Conservation (phyloP, 2,329 filamentous ascomycete species). For the Proliferodiscus dingleyae region DNA sequence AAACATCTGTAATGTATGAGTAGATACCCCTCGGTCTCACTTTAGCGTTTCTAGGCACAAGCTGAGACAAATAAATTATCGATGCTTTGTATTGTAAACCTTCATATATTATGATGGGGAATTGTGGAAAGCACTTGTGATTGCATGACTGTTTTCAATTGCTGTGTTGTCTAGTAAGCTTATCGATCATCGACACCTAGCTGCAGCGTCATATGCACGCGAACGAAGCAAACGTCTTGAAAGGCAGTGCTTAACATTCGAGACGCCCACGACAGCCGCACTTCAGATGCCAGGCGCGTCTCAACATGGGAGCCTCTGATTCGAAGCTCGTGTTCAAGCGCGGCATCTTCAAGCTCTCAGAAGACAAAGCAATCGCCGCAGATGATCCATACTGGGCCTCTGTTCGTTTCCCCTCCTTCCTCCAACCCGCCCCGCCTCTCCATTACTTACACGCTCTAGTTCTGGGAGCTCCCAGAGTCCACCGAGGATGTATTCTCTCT, state of each 20-base stretch:
- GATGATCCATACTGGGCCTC: slow-evolving; percentile 92
- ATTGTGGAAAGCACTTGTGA: not conserved
- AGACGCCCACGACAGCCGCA: slow-evolving; percentile 3
- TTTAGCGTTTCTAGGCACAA: not conserved
- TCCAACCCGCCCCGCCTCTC: slow-evolving; percentile 7
- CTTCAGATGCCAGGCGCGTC: slow-evolving; percentile 23
- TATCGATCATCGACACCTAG: not conserved
- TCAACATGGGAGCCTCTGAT: slow-evolving; percentile 87
- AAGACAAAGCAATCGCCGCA: slow-evolving; percentile 79
- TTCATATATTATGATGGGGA: not conserved
- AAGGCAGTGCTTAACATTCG: not conserved
- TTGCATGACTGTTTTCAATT: not conserved
- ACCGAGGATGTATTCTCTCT: slow-evolving; percentile 95
- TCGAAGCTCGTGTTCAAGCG: slow-evolving; percentile 99
- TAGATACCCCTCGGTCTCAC: slow-evolving; percentile 24
- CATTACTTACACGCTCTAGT: slow-evolving; percentile 47
- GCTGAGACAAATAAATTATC: not conserved
- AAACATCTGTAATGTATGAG: slow-evolving; percentile 10
- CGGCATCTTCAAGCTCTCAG: slow-evolving; percentile 94
- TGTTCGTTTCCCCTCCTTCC: slow-evolving; percentile 47
- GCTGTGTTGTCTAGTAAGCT: not conserved
- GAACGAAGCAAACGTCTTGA: not conserved
- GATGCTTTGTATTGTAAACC: not conserved
- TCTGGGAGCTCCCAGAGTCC: slow-evolving; percentile 95
- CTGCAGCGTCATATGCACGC: slow-evolving; percentile 4